phyloP scores from a whole-genome alignment of 352 stramenopile genomes.

The Pythium diclinum region DNA sequence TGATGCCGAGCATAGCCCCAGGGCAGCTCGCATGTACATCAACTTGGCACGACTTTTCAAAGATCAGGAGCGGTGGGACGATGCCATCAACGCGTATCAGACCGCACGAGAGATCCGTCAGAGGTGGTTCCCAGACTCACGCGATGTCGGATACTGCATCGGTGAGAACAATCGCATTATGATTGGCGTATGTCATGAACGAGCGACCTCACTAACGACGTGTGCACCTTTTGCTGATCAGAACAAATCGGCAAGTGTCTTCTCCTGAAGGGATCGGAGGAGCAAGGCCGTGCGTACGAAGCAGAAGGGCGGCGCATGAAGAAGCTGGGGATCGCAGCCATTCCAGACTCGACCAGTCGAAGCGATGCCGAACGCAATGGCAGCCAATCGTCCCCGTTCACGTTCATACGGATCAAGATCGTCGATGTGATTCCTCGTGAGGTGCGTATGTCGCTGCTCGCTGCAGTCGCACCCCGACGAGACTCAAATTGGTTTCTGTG shows the following conservation, averaged over 20 bases:
- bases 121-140: constrained; percentile 63
- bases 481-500: neutral
- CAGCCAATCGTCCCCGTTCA: constrained; percentile 6
- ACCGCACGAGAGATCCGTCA: constrained; percentile 68
- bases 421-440: constrained; percentile 19
- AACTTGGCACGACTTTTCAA: constrained; percentile 67
- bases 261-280: constrained; percentile 43
- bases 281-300: constrained; percentile 48
- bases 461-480: neutral
- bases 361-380: neutral
- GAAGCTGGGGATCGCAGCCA: constrained; percentile 28
- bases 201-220: neutral
- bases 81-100: constrained; percentile 53
- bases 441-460: neutral
- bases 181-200: neutral
- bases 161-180: constrained; percentile 24
- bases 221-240: constrained; percentile 12
- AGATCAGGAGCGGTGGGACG: constrained; percentile 61
- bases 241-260: constrained; percentile 81
- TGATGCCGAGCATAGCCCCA: constrained; percentile 65
- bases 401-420: constrained; percentile 9
- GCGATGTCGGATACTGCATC: constrained; percentile 70
- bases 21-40: constrained; percentile 62
- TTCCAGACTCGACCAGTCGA: constrained; percentile 16
- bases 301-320: constrained; percentile 62